Evolutionary conservation across 768 basidiomycete genomes (phyloP).

Genomic region (Cytidiella melzeri): DNA sequence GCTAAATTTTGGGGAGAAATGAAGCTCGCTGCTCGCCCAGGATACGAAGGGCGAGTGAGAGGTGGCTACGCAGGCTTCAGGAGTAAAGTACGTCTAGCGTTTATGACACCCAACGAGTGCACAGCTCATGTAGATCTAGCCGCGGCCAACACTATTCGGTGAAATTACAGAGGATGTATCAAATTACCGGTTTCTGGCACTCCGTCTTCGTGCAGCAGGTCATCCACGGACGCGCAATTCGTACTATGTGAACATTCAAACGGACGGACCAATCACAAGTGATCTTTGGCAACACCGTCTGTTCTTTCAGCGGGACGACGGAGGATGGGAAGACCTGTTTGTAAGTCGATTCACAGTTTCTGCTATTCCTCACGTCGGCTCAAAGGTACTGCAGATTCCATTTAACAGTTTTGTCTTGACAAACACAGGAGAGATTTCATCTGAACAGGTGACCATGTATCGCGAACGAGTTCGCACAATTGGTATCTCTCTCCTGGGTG

Average conservation of each 20-base stretch:
- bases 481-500: slow-evolving; percentile 84
- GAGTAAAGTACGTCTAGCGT: slow-evolving; percentile 54
- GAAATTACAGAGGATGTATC: slow-evolving; percentile 81
- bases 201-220: slow-evolving; percentile 75
- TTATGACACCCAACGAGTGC: background rate
- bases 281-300: slow-evolving; percentile 96
- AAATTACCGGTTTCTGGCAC: slow-evolving; percentile 69
- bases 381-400: slow-evolving; percentile 53
- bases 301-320: slow-evolving; percentile 61
- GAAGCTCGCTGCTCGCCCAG: slow-evolving; percentile 59
- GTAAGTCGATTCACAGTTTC: slow-evolving; percentile 36
- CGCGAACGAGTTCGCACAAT: slow-evolving; percentile 71
- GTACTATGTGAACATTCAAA: slow-evolving; percentile 94
- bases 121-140: slow-evolving; percentile 30
- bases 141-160: slow-evolving; percentile 81
- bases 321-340: slow-evolving; percentile 77
- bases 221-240: slow-evolving; percentile 70
- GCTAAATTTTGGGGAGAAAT: slow-evolving; percentile 80
- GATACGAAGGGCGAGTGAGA: slow-evolving; percentile 62
- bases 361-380: slow-evolving; percentile 3
- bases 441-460: slow-evolving; percentile 70
- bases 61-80: slow-evolving; percentile 91
- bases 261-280: slow-evolving; percentile 70
- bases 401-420: slow-evolving; percentile 71
- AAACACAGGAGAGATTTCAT: slow-evolving; percentile 64